phyloP scores from a whole-genome alignment of 192 early-diverging fungal species.

The Neocallimastix lanati region DNA sequence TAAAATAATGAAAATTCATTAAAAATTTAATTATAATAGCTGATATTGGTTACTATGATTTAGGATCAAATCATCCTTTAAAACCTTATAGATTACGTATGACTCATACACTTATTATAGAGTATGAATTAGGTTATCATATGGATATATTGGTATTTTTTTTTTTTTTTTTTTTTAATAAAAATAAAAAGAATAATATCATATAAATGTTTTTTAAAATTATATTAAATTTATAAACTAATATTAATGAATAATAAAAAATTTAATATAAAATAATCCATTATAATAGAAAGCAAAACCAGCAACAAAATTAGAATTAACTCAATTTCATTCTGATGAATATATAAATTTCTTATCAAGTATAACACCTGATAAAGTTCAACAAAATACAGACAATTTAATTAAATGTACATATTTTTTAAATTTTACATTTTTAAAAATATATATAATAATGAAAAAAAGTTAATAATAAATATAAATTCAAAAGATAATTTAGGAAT shows the following conservation, averaged over 20 bases:
- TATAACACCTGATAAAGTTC: slow-evolving; percentile 19
- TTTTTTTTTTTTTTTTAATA: background rate
- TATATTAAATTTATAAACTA: too few relatives aligned
- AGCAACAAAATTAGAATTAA: slow-evolving; percentile 75
- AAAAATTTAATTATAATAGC: background rate
- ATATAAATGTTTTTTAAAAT: too few relatives aligned
- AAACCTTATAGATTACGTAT: slow-evolving; percentile 90
- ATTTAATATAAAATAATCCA: too few relatives aligned
- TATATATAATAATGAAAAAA: too few relatives aligned
- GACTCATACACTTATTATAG: slow-evolving; percentile 76
- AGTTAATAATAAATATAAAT: slow-evolving; percentile 81
- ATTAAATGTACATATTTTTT: slow-evolving; percentile 7
- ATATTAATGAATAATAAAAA: too few relatives aligned
- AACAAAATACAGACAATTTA: slow-evolving; percentile 16
- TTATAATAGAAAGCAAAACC: slow-evolving; percentile 39
- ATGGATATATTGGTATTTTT: slow-evolving; percentile 46
- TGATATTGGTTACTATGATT: background rate
- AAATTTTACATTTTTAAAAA: slow-evolving; percentile 51
- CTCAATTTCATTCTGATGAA: slow-evolving; percentile 57
- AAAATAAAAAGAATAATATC: too few relatives aligned
- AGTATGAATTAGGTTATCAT: slow-evolving; percentile 80
- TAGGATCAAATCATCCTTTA: slow-evolving; percentile 67
- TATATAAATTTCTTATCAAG: slow-evolving; percentile 3
- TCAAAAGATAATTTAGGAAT: slow-evolving; percentile 52
- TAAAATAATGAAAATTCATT: too few relatives aligned